Percentiles rank a stretch among this genome's conserved stretches.
Evolutionary conservation across 805 yeast species (phyloP).

Genomic region (Wickerhamiella occidentalis): DNA sequence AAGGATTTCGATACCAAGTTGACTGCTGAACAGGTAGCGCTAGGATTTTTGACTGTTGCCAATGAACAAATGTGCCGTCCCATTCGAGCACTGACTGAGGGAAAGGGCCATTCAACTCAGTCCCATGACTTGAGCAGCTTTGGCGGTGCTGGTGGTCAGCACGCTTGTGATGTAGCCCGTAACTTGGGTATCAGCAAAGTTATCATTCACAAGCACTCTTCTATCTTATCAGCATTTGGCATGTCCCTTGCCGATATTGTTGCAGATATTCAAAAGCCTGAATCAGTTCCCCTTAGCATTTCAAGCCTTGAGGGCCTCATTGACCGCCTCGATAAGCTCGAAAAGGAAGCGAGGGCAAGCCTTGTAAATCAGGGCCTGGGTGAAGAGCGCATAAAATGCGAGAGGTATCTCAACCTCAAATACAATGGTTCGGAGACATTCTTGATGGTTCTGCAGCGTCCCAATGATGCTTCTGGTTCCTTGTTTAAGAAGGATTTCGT

Average conservation of each 20-base stretch:
- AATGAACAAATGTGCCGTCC: conserved; percentile 88
- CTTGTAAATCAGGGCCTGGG: conserved; percentile 44
- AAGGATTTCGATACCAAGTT: conserved; percentile 35
- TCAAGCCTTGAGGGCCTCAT: conserved; percentile 29
- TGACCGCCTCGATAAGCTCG: conserved; percentile 36
- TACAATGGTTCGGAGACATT: conserved; percentile 86
- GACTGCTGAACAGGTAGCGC: conserved; percentile 58
- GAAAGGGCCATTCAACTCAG: conserved; percentile 58
- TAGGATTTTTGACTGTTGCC: conserved; percentile 73
- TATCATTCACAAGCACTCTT: conserved; percentile 67
- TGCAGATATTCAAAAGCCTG: conserved; percentile 66
- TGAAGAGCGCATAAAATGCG: conserved; percentile 37
- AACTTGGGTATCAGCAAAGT: conserved; percentile 57
- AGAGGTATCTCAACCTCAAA: conserved; percentile 62
- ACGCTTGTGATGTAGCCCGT: conserved; percentile 65
- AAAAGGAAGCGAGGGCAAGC: conserved; percentile 32
- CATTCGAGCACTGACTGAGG: conserved; percentile 70
- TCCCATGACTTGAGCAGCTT: conserved; percentile 67
- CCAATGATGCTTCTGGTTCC: not conserved
- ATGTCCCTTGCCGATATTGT: conserved; percentile 80
- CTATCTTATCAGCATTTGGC: conserved; percentile 78
- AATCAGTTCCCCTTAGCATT: conserved; percentile 35
- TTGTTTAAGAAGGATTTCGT: conserved; percentile 36
- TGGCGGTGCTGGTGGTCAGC: conserved; percentile 94
- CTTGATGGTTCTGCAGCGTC: conserved; percentile 41